Evolutionary conservation across 805 yeast genomes (phyloP), one percentile per base, ranked within the genome.

Genomic region (Barnettozyma sucrosica): DNA sequence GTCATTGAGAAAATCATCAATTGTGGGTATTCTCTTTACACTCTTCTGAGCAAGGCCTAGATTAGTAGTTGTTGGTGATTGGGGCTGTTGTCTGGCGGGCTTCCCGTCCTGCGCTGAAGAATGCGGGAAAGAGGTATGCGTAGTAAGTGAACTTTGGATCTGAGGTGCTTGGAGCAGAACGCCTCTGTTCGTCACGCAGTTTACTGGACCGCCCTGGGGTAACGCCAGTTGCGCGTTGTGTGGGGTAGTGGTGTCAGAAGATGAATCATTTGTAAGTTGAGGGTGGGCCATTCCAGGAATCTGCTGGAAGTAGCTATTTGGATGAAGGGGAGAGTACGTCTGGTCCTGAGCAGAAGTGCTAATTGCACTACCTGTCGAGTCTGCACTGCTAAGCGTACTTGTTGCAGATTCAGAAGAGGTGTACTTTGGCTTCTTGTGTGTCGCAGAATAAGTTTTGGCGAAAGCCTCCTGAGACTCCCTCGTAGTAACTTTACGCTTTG

Each of bases 1-100:
- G 46, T 59, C 64, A 13, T 39, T 30, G 16, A 58, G 55, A 40
- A 58, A 56, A 28, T 59, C 61, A 4, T 53, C 57, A 34, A 59
- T 48, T 0, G 44, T 41, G 11, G 61, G 64, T 3, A 57, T 40
- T 40, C 45, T 53, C 36, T 34, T 32, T 3, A 33, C 14, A 26
- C 33, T 25, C 18, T 39, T 16, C 23, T 3, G 20, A 11, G 21
- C 40, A 37, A 14, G 24, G 8, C 37, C 21, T 11, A 18, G 23
- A 20, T 34, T 34, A 5, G 16, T 21, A 10, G 16, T 21, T 34
- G n/a, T 4, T 11, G 37, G 37, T 18, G 37, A 34, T 16, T 34
- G 37, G 14, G 37, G 6, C 16, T 34, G 37, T 18, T 34, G 20
- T 18, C 14, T 23, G 18, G 11, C 20, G 5, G 14, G 14, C 37